These are phyloP conservation scores for Musa balbisiana DNA, from an alignment of 202 grass and related monocot genomes.

Conservation along the genomic window DNA sequence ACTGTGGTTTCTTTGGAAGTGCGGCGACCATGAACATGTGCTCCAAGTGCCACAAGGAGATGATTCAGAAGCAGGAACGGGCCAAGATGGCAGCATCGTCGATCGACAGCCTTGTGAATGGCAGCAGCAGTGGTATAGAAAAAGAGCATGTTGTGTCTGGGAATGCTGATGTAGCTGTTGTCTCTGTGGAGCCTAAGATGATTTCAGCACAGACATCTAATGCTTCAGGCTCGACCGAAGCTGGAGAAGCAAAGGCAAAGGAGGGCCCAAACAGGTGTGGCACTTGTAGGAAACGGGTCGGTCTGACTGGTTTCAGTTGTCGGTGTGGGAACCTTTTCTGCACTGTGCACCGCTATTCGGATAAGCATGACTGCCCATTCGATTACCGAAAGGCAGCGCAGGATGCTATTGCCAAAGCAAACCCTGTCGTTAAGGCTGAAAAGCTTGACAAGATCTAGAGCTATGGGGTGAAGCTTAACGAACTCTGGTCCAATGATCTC, in stretches of 20 bases:
- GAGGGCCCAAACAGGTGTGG: conserved; percentile 24
- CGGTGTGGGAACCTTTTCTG: conserved; percentile 28
- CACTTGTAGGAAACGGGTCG: conserved; percentile 22
- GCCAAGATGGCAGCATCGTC: conserved; percentile 20
- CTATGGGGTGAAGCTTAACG: not conserved
- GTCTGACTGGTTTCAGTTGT: conserved; percentile 24
- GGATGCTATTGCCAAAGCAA: conserved; percentile 28
- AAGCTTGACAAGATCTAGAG: conserved; percentile 28
- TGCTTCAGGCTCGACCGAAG: not conserved
- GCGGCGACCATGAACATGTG: conserved; percentile 28
- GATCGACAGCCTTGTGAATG: conserved; percentile 22
- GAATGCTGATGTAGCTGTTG: conserved; percentile 12
- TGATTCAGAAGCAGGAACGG: conserved; percentile 20
- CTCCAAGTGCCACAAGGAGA: conserved; percentile 29
- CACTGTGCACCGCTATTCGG: conserved; percentile 17
- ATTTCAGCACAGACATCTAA: not conserved
- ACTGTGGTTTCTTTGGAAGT: conserved; percentile 25
- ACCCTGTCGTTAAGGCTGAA: conserved; percentile 26
- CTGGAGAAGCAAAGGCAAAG: conserved; percentile 12
- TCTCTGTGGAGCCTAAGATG: not conserved
- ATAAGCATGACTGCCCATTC: conserved; percentile 24
- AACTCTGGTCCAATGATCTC: not conserved
- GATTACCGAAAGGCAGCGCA: conserved; percentile 17
- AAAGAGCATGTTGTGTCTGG: conserved; percentile 4
- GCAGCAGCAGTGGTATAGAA: conserved; percentile 5